phyloP scores from a whole-genome alignment of 805 yeast species.

The Suhomyces canberraensis region DNA sequence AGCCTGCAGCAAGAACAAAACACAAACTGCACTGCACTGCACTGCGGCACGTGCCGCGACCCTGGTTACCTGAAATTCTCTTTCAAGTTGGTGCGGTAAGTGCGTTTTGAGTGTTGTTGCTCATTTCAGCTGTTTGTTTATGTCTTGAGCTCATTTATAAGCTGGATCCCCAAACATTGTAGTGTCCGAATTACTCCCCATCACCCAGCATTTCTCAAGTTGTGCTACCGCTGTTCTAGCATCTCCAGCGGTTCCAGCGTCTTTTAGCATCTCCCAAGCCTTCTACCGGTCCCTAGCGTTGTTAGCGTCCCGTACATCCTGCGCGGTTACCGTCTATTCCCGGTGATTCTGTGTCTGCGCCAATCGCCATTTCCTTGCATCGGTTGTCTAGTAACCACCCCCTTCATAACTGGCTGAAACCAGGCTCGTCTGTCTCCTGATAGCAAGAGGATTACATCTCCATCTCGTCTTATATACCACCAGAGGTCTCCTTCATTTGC shows the following conservation, averaged over 20 bases:
- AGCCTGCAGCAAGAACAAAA: no score
- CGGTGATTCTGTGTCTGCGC: background rate
- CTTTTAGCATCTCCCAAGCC: no score
- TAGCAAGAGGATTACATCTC: background rate
- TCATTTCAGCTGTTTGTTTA: background rate
- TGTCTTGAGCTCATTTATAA: background rate
- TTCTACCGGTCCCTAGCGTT: no score
- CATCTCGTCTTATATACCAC: background rate
- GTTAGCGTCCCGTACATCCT: no score
- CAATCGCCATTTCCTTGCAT: background rate
- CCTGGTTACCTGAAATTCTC: background rate
- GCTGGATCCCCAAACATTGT: background rate
- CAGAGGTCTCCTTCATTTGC: background rate
- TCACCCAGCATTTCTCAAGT: no score
- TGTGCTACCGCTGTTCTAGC: no score
- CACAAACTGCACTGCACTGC: no score
- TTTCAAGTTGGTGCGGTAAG: no score
- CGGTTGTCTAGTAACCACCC: background rate
- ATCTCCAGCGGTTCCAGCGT: no score
- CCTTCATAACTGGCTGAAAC: constrained; percentile 1
- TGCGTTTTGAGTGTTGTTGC: no score
- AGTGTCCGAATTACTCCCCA: background rate
- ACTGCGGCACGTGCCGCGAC: background rate
- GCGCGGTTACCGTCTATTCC: no score
- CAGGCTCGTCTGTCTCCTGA: background rate